A percentile compares a stretch with the other conserved stretches of the same genome.
Conservation (phyloP, 306 rosid species). For the Senna tora region DNA sequence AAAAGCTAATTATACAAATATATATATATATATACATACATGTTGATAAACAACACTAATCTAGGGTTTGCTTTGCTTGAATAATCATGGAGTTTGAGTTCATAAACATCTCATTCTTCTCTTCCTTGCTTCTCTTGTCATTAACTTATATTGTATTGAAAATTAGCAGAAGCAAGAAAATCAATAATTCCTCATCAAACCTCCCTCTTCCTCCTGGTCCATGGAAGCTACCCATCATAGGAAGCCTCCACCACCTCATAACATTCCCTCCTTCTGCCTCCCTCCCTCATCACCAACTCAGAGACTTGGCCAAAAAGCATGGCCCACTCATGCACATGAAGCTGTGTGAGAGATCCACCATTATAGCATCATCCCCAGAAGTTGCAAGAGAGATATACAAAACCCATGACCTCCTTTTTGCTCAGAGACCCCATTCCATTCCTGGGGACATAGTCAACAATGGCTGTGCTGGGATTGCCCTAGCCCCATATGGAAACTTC, state of each 20-base stretch:
- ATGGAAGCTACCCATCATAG: slow-evolving; percentile 17
- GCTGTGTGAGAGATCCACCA: slow-evolving; percentile 19
- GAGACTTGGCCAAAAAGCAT: slow-evolving; percentile 28
- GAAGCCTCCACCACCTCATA: slow-evolving; percentile 25
- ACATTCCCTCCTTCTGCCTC: neutral
- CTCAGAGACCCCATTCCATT: slow-evolving; percentile 40
- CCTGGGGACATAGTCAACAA: slow-evolving; percentile 32
- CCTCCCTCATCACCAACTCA: slow-evolving; percentile 16
- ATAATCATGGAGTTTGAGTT: no score
- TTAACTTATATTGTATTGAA: no score
- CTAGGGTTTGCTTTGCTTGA: no score
- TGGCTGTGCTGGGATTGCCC: slow-evolving; percentile 25
- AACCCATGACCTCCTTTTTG: slow-evolving; percentile 24
- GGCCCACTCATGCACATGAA: slow-evolving; percentile 29
- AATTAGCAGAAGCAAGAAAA: no score
- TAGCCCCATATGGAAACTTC: slow-evolving; percentile 33
- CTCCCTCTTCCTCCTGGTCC: slow-evolving; percentile 33
- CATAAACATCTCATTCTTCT: no score
- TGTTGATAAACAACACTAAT: no score
- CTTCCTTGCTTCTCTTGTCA: no score
- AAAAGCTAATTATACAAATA: no score
- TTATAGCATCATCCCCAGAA: slow-evolving; percentile 30
- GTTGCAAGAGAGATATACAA: slow-evolving; percentile 32
- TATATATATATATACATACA: no score
- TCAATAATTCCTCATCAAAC: neutral